Base-by-base conservation (phyloP, 441 rosid species). In the Pelargonium citronellum region DNA sequence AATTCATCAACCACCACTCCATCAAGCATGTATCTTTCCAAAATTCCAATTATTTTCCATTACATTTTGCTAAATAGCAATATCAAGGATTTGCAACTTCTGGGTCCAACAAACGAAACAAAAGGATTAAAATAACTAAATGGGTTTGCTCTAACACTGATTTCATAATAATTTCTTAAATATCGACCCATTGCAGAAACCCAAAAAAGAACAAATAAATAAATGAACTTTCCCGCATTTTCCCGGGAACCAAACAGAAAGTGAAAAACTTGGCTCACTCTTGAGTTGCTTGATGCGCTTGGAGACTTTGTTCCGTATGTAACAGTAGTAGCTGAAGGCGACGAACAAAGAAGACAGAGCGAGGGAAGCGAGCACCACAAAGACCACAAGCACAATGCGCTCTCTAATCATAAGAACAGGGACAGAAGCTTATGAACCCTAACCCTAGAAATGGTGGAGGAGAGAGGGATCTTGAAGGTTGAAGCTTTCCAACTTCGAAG, bases 271-370 rank as follows among this genome's bases (percentile, higher is more conserved):
- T 15, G 19, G 68, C 87, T 77, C 74, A 85, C 89, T 71, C 76
- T 79, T 77, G 78, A 34, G 80, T 67, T 71, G 66, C 27, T 70
- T 77, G 39, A 71, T 79, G 76, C 84, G 95, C 74, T 81, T 86
- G 66, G 96, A 87, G 73, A 89, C 87, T 82, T 84, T 93, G 86
- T 81, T 86, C 24, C 93, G 87, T 10, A 93, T 83, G 66, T 93
- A 93, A 91, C 97, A 89, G 73, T 91, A 93, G 78, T 93, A 93
- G 80, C 97, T 87, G 80, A 89, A 87, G 16, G 95, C 97, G 13
- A 89, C 89, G 24, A 93, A 82, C 72, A 93, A 72, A 22, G 95
- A 88, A 57, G 89, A 81, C 10, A 91, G 57, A 30, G 95, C 85
- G 34, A 93, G 74, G 12, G 96, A 86, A 72, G 96, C 91, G 16